Percentiles rank a stretch among this genome's conserved stretches.
phyloP scores from a whole-genome alignment of 2,329 filamentous ascomycete species.

The Botrytis deweyae region DNA sequence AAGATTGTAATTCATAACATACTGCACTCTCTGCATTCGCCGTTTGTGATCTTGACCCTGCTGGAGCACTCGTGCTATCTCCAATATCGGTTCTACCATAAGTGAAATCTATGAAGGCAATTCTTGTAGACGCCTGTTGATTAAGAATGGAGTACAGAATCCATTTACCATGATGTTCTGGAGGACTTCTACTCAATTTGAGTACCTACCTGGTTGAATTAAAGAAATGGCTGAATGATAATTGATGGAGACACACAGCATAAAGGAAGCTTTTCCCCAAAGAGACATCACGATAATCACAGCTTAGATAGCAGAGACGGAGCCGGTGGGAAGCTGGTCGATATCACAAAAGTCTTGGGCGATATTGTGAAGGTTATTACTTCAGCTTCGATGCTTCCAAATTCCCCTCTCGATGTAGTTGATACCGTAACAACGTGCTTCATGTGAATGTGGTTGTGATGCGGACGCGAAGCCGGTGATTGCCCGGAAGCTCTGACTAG shows the following conservation, averaged over 20 bases:
- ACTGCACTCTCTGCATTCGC: background rate
- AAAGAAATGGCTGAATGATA: background rate
- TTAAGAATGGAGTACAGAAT: too few relatives aligned
- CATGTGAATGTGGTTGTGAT: background rate
- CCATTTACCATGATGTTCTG: background rate
- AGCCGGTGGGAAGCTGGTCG: background rate
- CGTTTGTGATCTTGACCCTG: too few relatives aligned
- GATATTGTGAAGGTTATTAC: accelerated
- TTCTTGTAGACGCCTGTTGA: background rate
- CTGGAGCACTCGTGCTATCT: background rate
- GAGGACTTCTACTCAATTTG: too few relatives aligned
- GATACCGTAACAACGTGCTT: background rate
- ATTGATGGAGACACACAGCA: background rate
- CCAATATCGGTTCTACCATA: background rate
- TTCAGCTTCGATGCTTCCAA: background rate
- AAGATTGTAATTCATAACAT: background rate
- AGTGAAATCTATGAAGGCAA: background rate
- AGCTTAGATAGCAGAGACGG: background rate
- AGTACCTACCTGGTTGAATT: background rate
- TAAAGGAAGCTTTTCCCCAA: background rate
- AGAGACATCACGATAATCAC: background rate
- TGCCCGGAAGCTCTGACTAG: background rate
- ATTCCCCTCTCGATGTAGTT: background rate
- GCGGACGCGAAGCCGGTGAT: background rate
- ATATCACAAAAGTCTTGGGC: background rate